Evolutionary conservation across 2,329 filamentous ascomycete genomes (phyloP).

Genomic region (Diaporthe citrichinensis): DNA sequence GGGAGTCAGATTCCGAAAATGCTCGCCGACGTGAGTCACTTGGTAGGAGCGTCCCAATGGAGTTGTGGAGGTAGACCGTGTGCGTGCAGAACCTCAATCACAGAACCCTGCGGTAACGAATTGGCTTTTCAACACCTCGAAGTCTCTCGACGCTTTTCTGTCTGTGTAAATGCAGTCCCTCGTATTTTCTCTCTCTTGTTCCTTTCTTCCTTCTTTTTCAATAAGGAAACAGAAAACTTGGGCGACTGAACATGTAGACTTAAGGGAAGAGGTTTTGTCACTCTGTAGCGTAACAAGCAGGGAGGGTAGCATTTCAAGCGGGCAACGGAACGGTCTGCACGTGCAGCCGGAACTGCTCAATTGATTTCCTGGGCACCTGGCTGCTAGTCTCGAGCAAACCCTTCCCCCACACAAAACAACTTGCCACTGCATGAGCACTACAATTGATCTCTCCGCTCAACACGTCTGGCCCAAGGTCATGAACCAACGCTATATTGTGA

Average conservation of each 20-base stretch:
- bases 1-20: constrained; percentile 1
- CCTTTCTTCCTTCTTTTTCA: no score
- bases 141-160: not conserved
- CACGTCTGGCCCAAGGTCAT: not conserved
- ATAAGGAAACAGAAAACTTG: not conserved
- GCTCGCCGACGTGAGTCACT: constrained; percentile 35
- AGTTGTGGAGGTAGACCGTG: not conserved
- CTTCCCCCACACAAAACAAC: constrained; percentile 17
- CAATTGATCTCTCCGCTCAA: not conserved
- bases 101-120: not conserved
- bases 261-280: not conserved
- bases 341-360: constrained; percentile 14
- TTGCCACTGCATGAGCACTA: not conserved
- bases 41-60: not conserved
- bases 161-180: no score
- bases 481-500: constrained; percentile 30
- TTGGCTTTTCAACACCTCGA: not conserved
- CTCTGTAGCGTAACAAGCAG: not conserved
- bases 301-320: constrained; percentile 16
- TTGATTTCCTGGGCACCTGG: not conserved
- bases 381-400: constrained; percentile 5
- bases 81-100: not conserved
- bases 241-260: not conserved
- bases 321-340: not conserved
- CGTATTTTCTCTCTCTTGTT: not conserved